Base-by-base conservation (phyloP, 345 rosid genomes). In the Erodium maritimum region DNA sequence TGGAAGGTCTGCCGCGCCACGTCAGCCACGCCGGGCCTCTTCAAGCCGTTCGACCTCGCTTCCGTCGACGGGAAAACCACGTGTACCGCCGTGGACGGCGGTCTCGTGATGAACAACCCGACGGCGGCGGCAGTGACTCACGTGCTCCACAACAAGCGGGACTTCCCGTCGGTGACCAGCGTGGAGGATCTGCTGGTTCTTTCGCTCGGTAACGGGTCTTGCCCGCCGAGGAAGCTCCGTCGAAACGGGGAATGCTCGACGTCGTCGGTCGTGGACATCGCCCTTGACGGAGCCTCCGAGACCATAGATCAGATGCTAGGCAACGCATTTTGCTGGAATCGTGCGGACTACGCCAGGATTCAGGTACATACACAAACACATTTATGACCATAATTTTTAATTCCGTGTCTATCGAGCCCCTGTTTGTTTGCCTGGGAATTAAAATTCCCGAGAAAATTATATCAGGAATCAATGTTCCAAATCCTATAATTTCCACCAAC, bases 41-140 rank as follows among this genome's bases (percentile, higher is more conserved):
- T 86, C 83, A 86, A 81, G 69, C 96, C 99, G 52, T 87, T 86
- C 52, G 59, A 68, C 1, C 67, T 85, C 33, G 61, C 74, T 14
- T 88, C 99, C 61, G 81, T 82, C 61, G 94, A 93, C 72, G 94
- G 96, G 0, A 87, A 80, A 63, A 93, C 99, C 5, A 37, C 72
- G 9, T 89, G 95, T 74, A 67, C 78, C 48, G 94, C 95, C 62
- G 80, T 88, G 2, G 99, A 88, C 70, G 99, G 99, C 11, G 95
- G 99, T 3, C 61, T 93, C 19, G 96, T 86, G 65, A 93, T 93
- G 99, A 93, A 93, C 80, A 93, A 93, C 52, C 99, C 99, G n/a
- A 70, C 95, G 2, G 88, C 94, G 2, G 95, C 95, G 0, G 96
- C 94, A 45, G 86, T 87, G 21, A 93, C 96, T 17, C 99, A 93